phyloP scores from a whole-genome alignment of 768 basidiomycete genomes.

The Lactarius quietus region DNA sequence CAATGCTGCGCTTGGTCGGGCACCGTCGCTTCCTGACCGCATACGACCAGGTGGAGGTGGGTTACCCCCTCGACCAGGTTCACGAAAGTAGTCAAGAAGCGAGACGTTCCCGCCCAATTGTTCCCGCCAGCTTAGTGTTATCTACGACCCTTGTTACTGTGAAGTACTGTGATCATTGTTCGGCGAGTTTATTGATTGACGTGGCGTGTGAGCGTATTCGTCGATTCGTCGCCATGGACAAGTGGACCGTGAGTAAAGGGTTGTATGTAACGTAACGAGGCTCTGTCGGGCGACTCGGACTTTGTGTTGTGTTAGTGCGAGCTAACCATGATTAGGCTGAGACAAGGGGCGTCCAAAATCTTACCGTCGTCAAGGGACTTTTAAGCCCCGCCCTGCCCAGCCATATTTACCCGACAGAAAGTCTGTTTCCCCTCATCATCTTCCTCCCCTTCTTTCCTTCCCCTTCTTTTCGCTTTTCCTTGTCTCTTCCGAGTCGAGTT shows the following conservation, averaged over 20 bases:
- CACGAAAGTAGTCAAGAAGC: slow-evolving; percentile 3
- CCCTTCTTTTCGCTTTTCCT: slow-evolving; percentile 29
- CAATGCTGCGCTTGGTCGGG: background rate
- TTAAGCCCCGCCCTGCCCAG: slow-evolving; percentile 8
- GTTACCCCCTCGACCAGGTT: slow-evolving; percentile 8
- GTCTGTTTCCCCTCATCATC: background rate
- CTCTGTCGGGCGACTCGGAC: background rate
- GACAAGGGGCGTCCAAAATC: background rate
- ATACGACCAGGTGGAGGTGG: background rate
- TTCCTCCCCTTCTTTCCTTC: slow-evolving; percentile 34
- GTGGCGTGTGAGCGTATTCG: background rate
- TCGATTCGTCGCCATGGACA: background rate
- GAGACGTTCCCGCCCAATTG: background rate
- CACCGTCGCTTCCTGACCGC: slow-evolving; percentile 10
- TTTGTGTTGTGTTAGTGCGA: background rate
- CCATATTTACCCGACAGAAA: slow-evolving; percentile 29
- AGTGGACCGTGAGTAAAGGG: background rate
- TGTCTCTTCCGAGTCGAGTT: slow-evolving; percentile 55
- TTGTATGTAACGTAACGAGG: background rate
- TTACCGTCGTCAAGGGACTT: slow-evolving; percentile 21
- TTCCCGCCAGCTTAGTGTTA: background rate
- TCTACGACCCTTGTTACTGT: background rate
- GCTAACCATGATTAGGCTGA: background rate
- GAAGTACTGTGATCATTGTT: background rate
- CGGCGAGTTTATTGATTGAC: background rate